These are phyloP conservation scores for Penicillium crustosum DNA, from an alignment of 2,329 filamentous ascomycete species.

Conservation along the genomic window DNA sequence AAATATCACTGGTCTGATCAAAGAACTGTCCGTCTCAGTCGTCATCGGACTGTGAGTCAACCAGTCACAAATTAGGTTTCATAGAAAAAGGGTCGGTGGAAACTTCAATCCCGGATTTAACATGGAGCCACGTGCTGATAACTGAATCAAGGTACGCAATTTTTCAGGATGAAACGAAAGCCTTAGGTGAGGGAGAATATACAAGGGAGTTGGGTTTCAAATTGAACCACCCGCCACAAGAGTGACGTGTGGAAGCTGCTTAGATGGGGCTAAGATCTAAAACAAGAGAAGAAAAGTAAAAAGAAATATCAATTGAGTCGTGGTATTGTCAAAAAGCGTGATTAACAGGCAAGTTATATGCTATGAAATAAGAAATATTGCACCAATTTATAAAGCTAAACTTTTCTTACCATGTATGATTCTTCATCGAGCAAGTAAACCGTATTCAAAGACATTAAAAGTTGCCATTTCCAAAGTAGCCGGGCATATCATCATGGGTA, in stretches of 20 bases:
- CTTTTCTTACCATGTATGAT: slow-evolving; percentile 13
- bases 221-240: slow-evolving; percentile 20
- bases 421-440: slow-evolving; percentile 1
- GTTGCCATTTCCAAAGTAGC: slow-evolving; percentile 13
- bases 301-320: background rate
- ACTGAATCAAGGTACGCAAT: slow-evolving; percentile 13
- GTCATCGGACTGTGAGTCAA: slow-evolving; percentile 16
- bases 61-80: slow-evolving; percentile 1
- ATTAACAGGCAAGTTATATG: slow-evolving; percentile 2
- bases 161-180: slow-evolving; percentile 4
- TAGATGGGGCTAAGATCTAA: background rate
- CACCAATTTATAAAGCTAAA: background rate
- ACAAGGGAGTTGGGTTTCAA: slow-evolving; percentile 18
- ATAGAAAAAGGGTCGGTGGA: background rate
- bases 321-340: background rate
- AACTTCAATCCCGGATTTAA: slow-evolving; percentile 1
- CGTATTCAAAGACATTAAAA: slow-evolving; percentile 14
- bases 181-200: slow-evolving; percentile 1
- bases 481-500: slow-evolving; percentile 17
- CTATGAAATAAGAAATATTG: background rate
- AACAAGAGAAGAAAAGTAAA: background rate
- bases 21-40: slow-evolving; percentile 2
- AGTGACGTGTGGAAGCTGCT: slow-evolving; percentile 3
- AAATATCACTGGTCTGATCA: slow-evolving; percentile 3
- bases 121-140: slow-evolving; percentile 15